Evolutionary conservation across 768 basidiomycete genomes (phyloP).

Genomic region (Brasilioporus rufonigricans): DNA sequence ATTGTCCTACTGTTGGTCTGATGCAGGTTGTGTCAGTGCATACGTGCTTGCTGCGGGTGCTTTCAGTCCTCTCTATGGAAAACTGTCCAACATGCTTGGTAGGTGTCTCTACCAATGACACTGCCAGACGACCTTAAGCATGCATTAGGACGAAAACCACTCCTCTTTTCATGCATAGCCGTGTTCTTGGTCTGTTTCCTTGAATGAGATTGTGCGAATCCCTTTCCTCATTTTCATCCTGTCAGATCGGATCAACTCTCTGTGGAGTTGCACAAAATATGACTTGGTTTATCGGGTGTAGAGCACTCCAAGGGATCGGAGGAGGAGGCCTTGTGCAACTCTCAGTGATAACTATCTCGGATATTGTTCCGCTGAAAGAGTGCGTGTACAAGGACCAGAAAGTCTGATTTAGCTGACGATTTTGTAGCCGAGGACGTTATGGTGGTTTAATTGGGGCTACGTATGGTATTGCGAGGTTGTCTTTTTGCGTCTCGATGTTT

Average conservation of each 20-base stretch:
- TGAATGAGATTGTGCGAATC: no score
- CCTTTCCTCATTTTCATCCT: neutral
- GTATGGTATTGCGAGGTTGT: constrained; percentile 64
- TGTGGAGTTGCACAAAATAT: constrained; percentile 80
- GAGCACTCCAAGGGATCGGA: constrained; percentile 57
- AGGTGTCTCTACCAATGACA: neutral
- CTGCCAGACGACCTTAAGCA: neutral
- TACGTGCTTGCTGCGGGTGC: constrained; percentile 73
- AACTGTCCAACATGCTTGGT: constrained; percentile 60
- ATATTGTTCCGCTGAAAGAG: constrained; percentile 82
- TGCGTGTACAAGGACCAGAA: constrained; percentile 16
- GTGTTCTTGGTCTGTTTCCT: constrained; percentile 57
- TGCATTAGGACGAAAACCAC: constrained; percentile 56
- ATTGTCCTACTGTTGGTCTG: neutral
- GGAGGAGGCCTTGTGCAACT: constrained; percentile 52
- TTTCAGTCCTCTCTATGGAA: constrained; percentile 71
- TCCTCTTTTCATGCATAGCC: constrained; percentile 62
- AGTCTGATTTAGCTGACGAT: neutral
- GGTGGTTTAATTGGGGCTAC: constrained; percentile 72
- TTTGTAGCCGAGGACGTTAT: constrained; percentile 68
- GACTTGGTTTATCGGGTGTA: constrained; percentile 70
- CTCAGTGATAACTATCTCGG: constrained; percentile 74
- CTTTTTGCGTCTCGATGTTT: neutral
- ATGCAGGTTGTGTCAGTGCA: constrained; percentile 41
- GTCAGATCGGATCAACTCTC: constrained; percentile 70